Percentiles rank a stretch among this genome's conserved stretches.
Conservation (phyloP, 768 basidiomycete genomes). For the Pulveroboletus ravenelii region DNA sequence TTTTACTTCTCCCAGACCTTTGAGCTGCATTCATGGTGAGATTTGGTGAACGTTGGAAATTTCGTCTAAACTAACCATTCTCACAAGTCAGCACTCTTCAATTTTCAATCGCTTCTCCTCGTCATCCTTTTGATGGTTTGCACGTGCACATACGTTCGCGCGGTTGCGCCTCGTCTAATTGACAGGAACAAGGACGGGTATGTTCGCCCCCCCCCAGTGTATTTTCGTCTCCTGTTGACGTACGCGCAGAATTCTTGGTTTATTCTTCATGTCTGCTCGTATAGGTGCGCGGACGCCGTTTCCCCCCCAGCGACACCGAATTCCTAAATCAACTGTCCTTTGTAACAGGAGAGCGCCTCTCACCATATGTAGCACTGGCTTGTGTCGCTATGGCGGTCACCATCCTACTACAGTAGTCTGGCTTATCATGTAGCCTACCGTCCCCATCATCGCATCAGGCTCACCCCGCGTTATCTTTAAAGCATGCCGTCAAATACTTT, state of each 20-base stretch:
- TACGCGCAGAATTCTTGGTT: conserved; percentile 68
- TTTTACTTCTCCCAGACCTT: too few relatives aligned
- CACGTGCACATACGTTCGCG: conserved; percentile 93
- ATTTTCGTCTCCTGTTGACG: conserved; percentile 2
- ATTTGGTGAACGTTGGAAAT: neutral
- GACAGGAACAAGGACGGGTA: conserved; percentile 96
- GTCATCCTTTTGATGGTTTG: conserved; percentile 93
- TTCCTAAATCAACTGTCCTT: neutral
- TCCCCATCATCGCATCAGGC: neutral
- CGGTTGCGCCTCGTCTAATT: conserved; percentile 82
- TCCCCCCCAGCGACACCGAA: neutral
- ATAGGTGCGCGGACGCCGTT: conserved; percentile 63
- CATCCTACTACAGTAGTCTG: conserved; percentile 44
- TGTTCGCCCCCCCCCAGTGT: conserved; percentile 13
- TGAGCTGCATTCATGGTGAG: conserved; percentile 16
- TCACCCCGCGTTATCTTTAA: neutral
- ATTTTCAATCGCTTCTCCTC: conserved; percentile 92
- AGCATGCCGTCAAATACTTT: too few relatives aligned
- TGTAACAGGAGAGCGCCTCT: conserved; percentile 82
- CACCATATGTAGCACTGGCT: conserved; percentile 92
- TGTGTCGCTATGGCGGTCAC: conserved; percentile 90
- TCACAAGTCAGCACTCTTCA: conserved; percentile 89
- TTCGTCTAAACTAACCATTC: neutral
- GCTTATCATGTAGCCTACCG: neutral
- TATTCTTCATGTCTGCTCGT: conserved; percentile 93